Evolutionary conservation across 108 stramenopile genomes (phyloP).

Genomic region (Pelagomonas calceolata): DNA sequence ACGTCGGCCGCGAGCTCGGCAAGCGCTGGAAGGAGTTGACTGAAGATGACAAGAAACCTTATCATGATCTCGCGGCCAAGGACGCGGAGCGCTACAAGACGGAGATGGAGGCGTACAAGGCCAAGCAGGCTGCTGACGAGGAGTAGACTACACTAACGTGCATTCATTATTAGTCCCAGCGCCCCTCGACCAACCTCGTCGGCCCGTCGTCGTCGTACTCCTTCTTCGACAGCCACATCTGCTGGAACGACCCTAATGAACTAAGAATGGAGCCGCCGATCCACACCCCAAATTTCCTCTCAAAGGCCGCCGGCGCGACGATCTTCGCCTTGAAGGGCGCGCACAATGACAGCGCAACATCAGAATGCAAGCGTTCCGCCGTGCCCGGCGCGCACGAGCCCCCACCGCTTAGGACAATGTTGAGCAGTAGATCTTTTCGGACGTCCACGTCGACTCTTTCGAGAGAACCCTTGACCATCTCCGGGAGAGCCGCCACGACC

Average conservation of each 20-base stretch:
- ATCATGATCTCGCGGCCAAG: not conserved
- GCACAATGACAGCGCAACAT: conserved; percentile 8
- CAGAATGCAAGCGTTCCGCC: conserved; percentile 20
- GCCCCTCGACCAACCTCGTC: not conserved
- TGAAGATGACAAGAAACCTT: conserved; percentile 33
- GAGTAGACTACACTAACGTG: not conserved
- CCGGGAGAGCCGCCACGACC: not conserved
- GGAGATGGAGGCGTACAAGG: conserved; percentile 1
- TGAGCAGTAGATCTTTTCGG: conserved; percentile 35
- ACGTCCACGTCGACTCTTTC: conserved; percentile 30
- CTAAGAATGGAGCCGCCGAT: conserved; percentile 39
- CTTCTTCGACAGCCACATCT: conserved; percentile 37
- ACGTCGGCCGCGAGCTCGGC: conserved; percentile 27
- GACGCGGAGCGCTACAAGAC: not conserved
- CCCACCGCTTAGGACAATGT: conserved; percentile 32
- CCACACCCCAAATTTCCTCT: conserved; percentile 31
- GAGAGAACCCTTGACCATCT: conserved; percentile 11
- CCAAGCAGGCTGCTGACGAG: conserved; percentile 2
- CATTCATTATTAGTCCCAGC: not conserved
- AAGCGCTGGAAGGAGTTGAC: conserved; percentile 44
- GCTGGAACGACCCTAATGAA: conserved; percentile 43
- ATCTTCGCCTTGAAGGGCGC: conserved; percentile 24
- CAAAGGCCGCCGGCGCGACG: conserved; percentile 19
- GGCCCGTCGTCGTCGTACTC: conserved; percentile 16
- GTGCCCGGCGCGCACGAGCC: conserved; percentile 20